These are phyloP conservation scores for Penicillium sp. DNA, from an alignment of 2,329 filamentous ascomycete species.

Conservation along the genomic window DNA sequence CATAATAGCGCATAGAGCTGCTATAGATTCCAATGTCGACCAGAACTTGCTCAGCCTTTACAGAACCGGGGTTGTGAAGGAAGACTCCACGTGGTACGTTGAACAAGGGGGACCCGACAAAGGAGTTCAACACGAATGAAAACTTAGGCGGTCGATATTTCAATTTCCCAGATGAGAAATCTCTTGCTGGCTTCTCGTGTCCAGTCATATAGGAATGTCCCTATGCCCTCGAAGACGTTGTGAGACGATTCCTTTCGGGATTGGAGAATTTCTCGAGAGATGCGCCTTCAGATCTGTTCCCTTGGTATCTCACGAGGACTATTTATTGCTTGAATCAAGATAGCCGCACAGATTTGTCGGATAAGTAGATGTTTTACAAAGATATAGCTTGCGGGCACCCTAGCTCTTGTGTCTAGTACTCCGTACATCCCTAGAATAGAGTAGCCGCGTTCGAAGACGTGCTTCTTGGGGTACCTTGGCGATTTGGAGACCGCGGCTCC, in stretches of 20 bases:
- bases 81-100: conserved; percentile 7
- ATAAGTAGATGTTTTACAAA: not conserved
- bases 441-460: not conserved
- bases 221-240: conserved; percentile 9
- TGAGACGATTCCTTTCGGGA: conserved; percentile 9
- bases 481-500: not conserved
- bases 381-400: not conserved
- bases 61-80: not conserved
- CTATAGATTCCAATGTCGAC: not conserved
- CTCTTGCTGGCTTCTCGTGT: conserved; percentile 1
- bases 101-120: conserved; percentile 6
- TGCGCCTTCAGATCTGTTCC: not conserved
- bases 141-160: conserved; percentile 5
- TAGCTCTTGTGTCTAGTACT: not conserved
- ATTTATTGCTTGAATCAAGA: not conserved
- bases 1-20: not conserved
- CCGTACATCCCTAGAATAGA: not conserved
- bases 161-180: conserved; percentile 9
- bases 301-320: not conserved
- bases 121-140: conserved; percentile 10
- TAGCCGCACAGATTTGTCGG: no score
- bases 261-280: not conserved
- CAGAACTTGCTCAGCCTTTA: conserved; percentile 14
- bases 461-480: not conserved
- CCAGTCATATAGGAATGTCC: conserved; percentile 11